Conservation (phyloP, 352 stramenopile genomes). For the Pythium sp. region DNA sequence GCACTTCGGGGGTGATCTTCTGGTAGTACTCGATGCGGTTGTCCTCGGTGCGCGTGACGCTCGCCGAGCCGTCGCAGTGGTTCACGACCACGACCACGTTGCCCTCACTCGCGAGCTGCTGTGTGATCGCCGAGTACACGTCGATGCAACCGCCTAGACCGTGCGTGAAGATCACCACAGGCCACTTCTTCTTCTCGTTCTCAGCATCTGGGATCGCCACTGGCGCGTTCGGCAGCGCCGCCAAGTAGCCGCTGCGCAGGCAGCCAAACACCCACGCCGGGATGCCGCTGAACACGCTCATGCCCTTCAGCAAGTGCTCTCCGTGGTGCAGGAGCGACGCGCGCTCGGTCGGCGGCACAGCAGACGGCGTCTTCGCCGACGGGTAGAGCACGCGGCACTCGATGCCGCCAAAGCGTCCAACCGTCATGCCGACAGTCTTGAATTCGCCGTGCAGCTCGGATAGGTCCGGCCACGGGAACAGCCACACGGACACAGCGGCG, state of each 20-base stretch:
- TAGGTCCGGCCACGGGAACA: slow-evolving; percentile 60
- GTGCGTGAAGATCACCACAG: slow-evolving; percentile 62
- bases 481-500: slow-evolving; percentile 26
- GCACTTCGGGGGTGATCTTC: slow-evolving; percentile 41
- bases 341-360: slow-evolving; percentile 7
- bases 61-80: slow-evolving; percentile 65
- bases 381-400: slow-evolving; percentile 74
- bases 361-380: slow-evolving; percentile 19
- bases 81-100: slow-evolving; percentile 56
- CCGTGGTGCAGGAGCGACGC: slow-evolving; percentile 50
- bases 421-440: slow-evolving; percentile 44
- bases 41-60: slow-evolving; percentile 41
- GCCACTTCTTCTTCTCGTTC: slow-evolving; percentile 28
- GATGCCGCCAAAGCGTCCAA: slow-evolving; percentile 35
- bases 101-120: slow-evolving; percentile 66
- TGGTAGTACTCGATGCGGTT: slow-evolving; percentile 58
- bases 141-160: slow-evolving; percentile 55
- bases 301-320: slow-evolving; percentile 42
- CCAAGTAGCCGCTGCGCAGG: slow-evolving; percentile 46
- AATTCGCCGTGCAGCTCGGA: slow-evolving; percentile 35
- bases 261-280: slow-evolving; percentile 55
- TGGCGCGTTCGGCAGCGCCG: slow-evolving; percentile 37
- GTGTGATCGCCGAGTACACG: slow-evolving; percentile 58
- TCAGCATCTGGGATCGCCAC: slow-evolving; percentile 19
- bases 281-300: slow-evolving; percentile 46